Evolutionary conservation across 129 eudicot genomes (phyloP).

Genomic region (Ambrosia artemisiifolia): DNA sequence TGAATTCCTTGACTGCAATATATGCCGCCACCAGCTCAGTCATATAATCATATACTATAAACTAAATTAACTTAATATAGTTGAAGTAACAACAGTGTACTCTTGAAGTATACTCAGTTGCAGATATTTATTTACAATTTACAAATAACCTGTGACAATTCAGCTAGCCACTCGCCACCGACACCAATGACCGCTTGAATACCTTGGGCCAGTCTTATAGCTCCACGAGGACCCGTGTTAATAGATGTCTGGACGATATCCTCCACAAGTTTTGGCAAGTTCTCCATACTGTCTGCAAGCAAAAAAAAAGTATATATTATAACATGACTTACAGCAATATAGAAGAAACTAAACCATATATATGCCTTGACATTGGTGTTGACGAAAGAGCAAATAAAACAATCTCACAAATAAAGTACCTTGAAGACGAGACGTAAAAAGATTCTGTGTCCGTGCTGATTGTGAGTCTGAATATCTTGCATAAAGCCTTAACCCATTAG

Average conservation of each 20-base stretch:
- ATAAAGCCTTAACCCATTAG: constrained; percentile 41
- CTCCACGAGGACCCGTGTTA: constrained; percentile 95
- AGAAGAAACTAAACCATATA: neutral
- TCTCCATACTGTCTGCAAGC: constrained; percentile 60
- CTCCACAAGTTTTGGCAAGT: constrained; percentile 90
- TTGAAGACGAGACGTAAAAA: constrained; percentile 81
- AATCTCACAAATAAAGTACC: constrained; percentile 31
- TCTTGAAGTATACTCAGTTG: neutral
- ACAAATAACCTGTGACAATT: constrained; percentile 70
- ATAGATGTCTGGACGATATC: constrained; percentile 88
- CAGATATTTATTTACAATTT: neutral
- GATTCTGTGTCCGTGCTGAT: constrained; percentile 45
- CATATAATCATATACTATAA: constrained; percentile 19
- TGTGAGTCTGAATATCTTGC: constrained; percentile 79
- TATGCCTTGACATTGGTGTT: neutral
- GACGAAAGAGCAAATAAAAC: neutral
- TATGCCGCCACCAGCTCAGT: constrained; percentile 3
- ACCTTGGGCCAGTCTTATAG: constrained; percentile 89
- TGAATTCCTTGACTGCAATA: constrained; percentile 61
- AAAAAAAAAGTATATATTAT: neutral
- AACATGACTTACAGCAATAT: constrained; percentile 3
- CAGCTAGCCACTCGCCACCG: constrained; percentile 93
- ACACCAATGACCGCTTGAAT: constrained; percentile 96
- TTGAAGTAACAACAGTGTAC: neutral
- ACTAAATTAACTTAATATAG: neutral